Conservation (phyloP, 495 filamentous ascomycete genomes). For the Diplogelasinospora grovesii region DNA sequence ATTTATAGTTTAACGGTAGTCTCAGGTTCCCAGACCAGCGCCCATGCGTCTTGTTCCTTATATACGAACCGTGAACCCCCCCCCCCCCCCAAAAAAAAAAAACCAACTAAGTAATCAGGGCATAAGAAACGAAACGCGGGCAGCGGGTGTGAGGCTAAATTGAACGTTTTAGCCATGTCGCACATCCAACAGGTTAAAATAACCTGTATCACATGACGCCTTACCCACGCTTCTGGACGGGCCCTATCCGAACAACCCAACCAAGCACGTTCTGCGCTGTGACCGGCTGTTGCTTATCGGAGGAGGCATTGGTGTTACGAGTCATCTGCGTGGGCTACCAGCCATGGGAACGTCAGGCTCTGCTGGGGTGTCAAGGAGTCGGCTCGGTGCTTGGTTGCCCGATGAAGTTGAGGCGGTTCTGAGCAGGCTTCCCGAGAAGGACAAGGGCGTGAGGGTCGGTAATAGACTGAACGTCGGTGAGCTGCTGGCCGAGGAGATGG, state of each 20-base stretch:
- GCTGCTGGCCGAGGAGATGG: constrained; percentile 22
- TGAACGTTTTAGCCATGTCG: too few species aligned
- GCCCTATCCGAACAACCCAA: constrained; percentile 17
- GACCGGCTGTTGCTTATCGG: constrained; percentile 36
- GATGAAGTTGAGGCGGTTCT: constrained; percentile 19
- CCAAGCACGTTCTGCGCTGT: constrained; percentile 6
- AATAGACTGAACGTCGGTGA: constrained; percentile 19
- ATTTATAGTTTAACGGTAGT: too few species aligned
- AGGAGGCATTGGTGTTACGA: constrained; percentile 41
- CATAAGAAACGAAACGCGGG: too few species aligned
- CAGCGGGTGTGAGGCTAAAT: too few species aligned
- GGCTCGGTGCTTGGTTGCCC: constrained; percentile 9
- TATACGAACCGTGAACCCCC: too few species aligned
- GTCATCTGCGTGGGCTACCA: constrained; percentile 19
- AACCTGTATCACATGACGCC: constrained; percentile 1
- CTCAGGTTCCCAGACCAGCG: too few species aligned
- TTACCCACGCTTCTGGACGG: constrained; percentile 28
- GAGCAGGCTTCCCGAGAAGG: background rate
- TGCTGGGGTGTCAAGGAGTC: constrained; percentile 27
- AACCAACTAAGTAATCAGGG: too few species aligned
- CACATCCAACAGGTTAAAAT: too few species aligned
- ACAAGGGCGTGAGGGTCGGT: constrained; percentile 17
- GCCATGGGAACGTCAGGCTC: constrained; percentile 35
- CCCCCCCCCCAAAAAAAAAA: too few species aligned
- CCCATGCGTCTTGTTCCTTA: too few species aligned